These are phyloP conservation scores for Arctostaphylos glauca DNA, from an alignment of 148 eudicot genomes.

Conservation along the genomic window DNA sequence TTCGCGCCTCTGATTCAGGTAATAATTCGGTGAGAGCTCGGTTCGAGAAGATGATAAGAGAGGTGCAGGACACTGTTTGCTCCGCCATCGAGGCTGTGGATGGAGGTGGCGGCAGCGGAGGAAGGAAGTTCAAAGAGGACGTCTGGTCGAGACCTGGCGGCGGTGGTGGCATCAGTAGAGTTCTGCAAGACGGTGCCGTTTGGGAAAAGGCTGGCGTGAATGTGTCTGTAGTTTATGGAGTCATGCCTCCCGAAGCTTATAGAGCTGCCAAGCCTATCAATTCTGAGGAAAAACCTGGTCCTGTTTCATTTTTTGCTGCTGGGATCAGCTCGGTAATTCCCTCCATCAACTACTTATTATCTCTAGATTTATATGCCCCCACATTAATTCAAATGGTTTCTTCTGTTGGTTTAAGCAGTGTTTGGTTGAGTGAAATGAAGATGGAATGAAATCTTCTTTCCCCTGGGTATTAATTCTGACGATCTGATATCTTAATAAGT, in stretches of 20 bases:
- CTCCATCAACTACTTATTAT: background rate
- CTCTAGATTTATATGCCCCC: background rate
- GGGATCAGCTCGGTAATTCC: constrained; percentile 81
- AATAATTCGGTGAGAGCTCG: constrained; percentile 46
- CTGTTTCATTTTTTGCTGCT: constrained; percentile 90
- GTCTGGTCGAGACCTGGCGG: constrained; percentile 94
- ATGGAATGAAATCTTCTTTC: background rate
- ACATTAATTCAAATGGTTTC: background rate
- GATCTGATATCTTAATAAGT: background rate
- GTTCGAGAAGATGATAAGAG: constrained; percentile 88
- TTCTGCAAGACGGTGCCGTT: constrained; percentile 78
- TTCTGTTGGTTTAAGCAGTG: background rate
- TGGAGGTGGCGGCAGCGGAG: constrained; percentile 87
- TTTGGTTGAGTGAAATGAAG: background rate
- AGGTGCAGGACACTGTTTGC: constrained; percentile 69
- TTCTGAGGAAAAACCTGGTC: constrained; percentile 56
- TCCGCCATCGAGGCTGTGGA: constrained; percentile 72
- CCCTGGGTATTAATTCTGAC: background rate
- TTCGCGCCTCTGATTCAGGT: background rate
- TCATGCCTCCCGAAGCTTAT: constrained; percentile 98
- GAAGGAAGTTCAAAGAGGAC: constrained; percentile 77
- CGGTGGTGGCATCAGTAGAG: constrained; percentile 95
- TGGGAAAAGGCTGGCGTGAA: constrained; percentile 94
- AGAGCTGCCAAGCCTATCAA: constrained; percentile 75
- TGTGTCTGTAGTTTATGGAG: constrained; percentile 82